A percentile compares a stretch with the other conserved stretches of the same genome.
These are phyloP conservation scores for Pseudofabraea citricarpa DNA, from an alignment of 2,329 filamentous ascomycete genomes.

Conservation along the genomic window DNA sequence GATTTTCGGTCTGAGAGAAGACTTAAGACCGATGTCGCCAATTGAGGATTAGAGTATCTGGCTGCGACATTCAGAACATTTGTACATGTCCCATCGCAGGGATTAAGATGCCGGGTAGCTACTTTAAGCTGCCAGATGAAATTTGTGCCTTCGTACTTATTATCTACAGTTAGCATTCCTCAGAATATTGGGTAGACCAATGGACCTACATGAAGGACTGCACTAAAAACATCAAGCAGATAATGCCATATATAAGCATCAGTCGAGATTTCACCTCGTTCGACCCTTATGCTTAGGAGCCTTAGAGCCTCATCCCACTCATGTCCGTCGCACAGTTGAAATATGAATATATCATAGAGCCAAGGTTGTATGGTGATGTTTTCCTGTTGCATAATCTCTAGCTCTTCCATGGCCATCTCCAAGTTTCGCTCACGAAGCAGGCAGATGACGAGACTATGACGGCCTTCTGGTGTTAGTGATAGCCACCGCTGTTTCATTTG, in stretches of 20 bases:
- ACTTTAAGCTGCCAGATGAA: conserved; percentile 71
- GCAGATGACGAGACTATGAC: conserved; percentile 65
- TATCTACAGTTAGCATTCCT: not conserved
- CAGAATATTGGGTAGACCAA: conserved; percentile 9
- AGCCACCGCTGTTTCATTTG: conserved; percentile 75
- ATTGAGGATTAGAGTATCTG: conserved; percentile 57
- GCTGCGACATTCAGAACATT: conserved; percentile 71
- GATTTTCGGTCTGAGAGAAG: conserved; percentile 54
- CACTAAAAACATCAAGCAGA: conserved; percentile 71
- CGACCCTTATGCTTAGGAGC: conserved; percentile 55
- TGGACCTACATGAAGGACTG: conserved; percentile 51
- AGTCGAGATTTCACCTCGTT: conserved; percentile 36
- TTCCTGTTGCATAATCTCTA: conserved; percentile 61
- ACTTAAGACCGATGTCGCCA: conserved; percentile 69
- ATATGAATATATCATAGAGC: conserved; percentile 75
- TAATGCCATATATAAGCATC: conserved; percentile 61
- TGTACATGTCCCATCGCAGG: conserved; percentile 59
- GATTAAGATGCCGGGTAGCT: conserved; percentile 50
- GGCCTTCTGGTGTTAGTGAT: conserved; percentile 53
- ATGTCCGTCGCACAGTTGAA: conserved; percentile 63
- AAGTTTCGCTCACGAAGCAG: conserved; percentile 77
- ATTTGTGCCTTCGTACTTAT: conserved; percentile 56
- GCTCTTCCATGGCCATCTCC: conserved; percentile 69
- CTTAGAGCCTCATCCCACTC: conserved; percentile 75
- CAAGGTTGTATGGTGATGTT: conserved; percentile 57